These are phyloP conservation scores for Pistacia atlantica DNA, from an alignment of 345 rosid species.

Conservation along the genomic window DNA sequence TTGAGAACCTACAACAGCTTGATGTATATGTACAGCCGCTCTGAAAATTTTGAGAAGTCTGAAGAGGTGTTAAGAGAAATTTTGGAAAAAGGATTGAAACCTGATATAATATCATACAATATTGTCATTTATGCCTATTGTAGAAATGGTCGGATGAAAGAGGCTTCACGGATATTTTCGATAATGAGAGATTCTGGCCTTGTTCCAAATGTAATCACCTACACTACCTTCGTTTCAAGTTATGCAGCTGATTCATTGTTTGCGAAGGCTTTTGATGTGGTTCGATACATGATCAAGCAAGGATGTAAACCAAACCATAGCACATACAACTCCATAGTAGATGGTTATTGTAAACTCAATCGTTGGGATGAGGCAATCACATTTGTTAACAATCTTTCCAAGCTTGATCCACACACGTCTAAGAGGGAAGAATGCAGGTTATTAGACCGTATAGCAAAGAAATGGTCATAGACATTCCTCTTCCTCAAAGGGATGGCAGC, in stretches of 20 bases:
- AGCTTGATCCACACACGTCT: slow-evolving; percentile 65
- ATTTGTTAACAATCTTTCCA: slow-evolving; percentile 55
- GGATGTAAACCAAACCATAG: slow-evolving; percentile 73
- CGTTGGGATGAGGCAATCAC: slow-evolving; percentile 60
- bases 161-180: slow-evolving; percentile 74
- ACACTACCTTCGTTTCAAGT: slow-evolving; percentile 77
- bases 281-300: slow-evolving; percentile 75
- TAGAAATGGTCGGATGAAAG: slow-evolving; percentile 86
- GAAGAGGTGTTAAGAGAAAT: slow-evolving; percentile 73
- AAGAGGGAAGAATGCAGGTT: slow-evolving; percentile 60
- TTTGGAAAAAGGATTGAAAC: slow-evolving; percentile 69
- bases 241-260: slow-evolving; percentile 94
- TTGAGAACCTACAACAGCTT: slow-evolving; percentile 84
- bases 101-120: slow-evolving; percentile 89
- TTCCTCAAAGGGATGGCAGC: not conserved
- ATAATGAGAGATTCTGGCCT: slow-evolving; percentile 72
- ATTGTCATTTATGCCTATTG: slow-evolving; percentile 87
- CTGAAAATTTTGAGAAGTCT: slow-evolving; percentile 66
- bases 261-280: slow-evolving; percentile 71
- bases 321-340: slow-evolving; percentile 82
- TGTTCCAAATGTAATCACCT: slow-evolving; percentile 80
- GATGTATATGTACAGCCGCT: slow-evolving; percentile 89
- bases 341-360: slow-evolving; percentile 77
- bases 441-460: slow-evolving; percentile 56
- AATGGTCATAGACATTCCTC: slow-evolving; percentile 48